phyloP scores from a whole-genome alignment of 1,139 yeast species.

The Casaregolazyma suthepensis region DNA sequence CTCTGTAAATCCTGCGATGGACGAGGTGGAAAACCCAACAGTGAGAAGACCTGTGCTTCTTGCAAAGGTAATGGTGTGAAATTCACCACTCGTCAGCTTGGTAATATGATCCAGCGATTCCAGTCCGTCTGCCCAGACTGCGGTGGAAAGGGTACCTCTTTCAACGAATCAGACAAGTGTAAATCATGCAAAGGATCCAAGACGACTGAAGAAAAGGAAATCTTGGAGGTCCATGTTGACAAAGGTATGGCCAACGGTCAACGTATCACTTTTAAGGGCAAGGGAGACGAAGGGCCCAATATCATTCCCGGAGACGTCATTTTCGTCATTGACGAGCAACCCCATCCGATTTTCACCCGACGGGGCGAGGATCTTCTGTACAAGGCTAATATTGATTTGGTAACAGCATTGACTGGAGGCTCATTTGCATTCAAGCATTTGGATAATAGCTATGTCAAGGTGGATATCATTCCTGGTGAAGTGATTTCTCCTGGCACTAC shows the following conservation, averaged over 20 bases:
- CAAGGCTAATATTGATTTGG: conserved; percentile 81
- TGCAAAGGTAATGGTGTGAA: conserved; percentile 92
- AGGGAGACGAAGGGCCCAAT: conserved; percentile 97
- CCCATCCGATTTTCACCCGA: conserved; percentile 75
- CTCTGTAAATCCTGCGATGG: conserved; percentile 88
- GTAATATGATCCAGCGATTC: conserved; percentile 97
- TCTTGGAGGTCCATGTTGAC: conserved; percentile 88
- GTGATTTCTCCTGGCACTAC: conserved; percentile 78
- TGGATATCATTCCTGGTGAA: conserved; percentile 83
- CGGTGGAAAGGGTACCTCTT: conserved; percentile 86
- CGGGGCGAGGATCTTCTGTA: conserved; percentile 83
- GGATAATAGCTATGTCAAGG: conserved; percentile 75
- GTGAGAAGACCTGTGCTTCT: conserved; percentile 77
- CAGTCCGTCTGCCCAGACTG: conserved; percentile 93
- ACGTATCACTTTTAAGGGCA: conserved; percentile 84
- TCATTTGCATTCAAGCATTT: conserved; percentile 77
- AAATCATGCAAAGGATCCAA: conserved; percentile 83
- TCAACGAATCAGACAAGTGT: conserved; percentile 87
- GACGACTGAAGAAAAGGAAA: conserved; percentile 81
- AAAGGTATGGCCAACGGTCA: conserved; percentile 98
- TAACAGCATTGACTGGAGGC: conserved; percentile 97
- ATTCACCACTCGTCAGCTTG: conserved; percentile 96
- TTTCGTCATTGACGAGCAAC: conserved; percentile 83
- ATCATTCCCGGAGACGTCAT: conserved; percentile 95
- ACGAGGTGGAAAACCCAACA: conserved; percentile 91